These are phyloP conservation scores for Chlorophyllum brunneum DNA, from an alignment of 768 basidiomycete genomes.

Conservation along the genomic window DNA sequence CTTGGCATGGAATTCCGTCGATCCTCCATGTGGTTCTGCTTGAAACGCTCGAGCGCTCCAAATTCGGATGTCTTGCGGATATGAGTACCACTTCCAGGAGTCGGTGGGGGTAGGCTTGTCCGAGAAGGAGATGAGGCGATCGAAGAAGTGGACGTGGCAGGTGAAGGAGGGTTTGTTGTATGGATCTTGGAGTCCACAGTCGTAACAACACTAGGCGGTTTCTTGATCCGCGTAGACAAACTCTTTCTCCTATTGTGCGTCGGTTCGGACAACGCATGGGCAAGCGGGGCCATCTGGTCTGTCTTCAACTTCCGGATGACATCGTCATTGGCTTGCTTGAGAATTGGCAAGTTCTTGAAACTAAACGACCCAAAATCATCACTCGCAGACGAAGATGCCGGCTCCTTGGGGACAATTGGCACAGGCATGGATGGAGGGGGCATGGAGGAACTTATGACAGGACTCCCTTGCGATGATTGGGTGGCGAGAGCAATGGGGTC, in stretches of 20 bases:
- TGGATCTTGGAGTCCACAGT: slow-evolving; percentile 58
- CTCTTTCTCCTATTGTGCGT: slow-evolving; percentile 70
- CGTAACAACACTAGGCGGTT: slow-evolving; percentile 76
- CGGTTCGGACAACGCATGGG: slow-evolving; percentile 70
- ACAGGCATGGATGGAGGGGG: slow-evolving; percentile 41
- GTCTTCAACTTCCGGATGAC: slow-evolving; percentile 94
- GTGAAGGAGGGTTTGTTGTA: slow-evolving; percentile 82
- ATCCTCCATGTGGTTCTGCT: slow-evolving; percentile 76
- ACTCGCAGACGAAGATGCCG: slow-evolving; percentile 49
- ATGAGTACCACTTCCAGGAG: slow-evolving; percentile 63
- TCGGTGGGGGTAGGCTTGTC: slow-evolving; percentile 64
- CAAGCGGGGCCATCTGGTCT: slow-evolving; percentile 79
- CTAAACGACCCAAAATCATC: slow-evolving; percentile 98
- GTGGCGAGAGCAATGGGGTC: slow-evolving; percentile 59
- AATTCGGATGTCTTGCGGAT: slow-evolving; percentile 86
- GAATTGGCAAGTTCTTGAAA: slow-evolving; percentile 93
- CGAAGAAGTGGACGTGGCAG: slow-evolving; percentile 87
- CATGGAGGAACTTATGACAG: slow-evolving; percentile 34
- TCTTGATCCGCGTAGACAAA: slow-evolving; percentile 78
- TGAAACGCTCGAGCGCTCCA: slow-evolving; percentile 86
- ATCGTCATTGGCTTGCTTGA: slow-evolving; percentile 99
- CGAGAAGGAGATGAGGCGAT: slow-evolving; percentile 88
- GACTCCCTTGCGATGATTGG: slow-evolving; percentile 45
- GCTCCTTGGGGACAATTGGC: slow-evolving; percentile 38
- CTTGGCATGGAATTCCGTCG: slow-evolving; percentile 84